phyloP scores from a whole-genome alignment of 371 early-diverging fungal genomes.

The Mucor saturninus region DNA sequence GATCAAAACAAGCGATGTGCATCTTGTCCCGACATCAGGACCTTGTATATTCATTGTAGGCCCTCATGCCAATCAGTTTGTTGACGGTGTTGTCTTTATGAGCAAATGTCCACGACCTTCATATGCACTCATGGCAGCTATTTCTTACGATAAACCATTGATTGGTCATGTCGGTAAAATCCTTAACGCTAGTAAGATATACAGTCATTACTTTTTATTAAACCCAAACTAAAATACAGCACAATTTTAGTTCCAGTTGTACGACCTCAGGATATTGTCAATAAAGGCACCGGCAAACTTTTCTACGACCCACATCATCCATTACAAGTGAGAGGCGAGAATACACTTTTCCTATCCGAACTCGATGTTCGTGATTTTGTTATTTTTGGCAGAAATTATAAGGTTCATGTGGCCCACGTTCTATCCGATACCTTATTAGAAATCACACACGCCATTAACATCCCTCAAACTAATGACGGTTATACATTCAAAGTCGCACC shows the following conservation, averaged over 20 bases:
- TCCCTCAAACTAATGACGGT: conserved; percentile 41
- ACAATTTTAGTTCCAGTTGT: conserved; percentile 84
- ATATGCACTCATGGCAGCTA: conserved; percentile 84
- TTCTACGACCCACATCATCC: conserved; percentile 69
- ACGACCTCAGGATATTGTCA: conserved; percentile 89
- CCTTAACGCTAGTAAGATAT: conserved; percentile 67
- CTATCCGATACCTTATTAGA: conserved; percentile 81
- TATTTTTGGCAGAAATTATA: conserved; percentile 66
- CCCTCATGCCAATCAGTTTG: conserved; percentile 96
- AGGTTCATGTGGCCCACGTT: conserved; percentile 74
- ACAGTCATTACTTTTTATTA: not conserved
- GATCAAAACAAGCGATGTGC: conserved; percentile 82
- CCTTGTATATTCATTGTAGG: conserved; percentile 95
- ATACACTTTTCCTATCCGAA: conserved; percentile 74
- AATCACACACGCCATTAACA: conserved; percentile 44
- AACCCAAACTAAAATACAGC: conserved; percentile 46
- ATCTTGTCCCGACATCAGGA: conserved; percentile 82
- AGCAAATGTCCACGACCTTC: conserved; percentile 78
- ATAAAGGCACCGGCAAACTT: conserved; percentile 74
- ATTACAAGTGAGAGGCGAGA: conserved; percentile 65
- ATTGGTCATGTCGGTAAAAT: conserved; percentile 85
- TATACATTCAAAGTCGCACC: conserved; percentile 74
- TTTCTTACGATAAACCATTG: conserved; percentile 78
- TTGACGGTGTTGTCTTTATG: conserved; percentile 88
- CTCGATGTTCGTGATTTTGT: conserved; percentile 68